Evolutionary conservation across 106 monocot genomes (phyloP).

Genomic region (Dendrobium nobile): DNA sequence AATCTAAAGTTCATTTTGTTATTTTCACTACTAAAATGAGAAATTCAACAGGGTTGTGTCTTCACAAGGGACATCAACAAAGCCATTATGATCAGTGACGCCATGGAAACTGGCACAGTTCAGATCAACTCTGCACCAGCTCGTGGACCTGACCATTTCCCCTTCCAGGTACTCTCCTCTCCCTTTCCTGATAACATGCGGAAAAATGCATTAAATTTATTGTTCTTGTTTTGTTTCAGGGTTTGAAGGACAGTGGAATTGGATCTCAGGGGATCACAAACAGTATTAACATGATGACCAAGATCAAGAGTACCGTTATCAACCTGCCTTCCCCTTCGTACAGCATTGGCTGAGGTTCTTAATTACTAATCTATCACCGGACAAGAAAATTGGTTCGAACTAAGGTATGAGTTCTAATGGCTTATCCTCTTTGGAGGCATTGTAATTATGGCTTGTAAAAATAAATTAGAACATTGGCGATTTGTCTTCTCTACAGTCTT

Average conservation of each 20-base stretch:
- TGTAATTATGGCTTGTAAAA: background rate
- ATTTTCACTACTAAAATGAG: background rate
- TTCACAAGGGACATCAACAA: constrained; percentile 97
- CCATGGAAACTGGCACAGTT: constrained; percentile 94
- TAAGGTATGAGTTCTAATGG: too few relatives aligned
- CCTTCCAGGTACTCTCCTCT: constrained; percentile 64
- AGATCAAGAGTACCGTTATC: constrained; percentile 94
- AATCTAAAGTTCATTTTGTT: too few relatives aligned
- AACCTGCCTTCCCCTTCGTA: constrained; percentile 85
- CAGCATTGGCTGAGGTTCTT: constrained; percentile 61
- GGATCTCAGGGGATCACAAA: constrained; percentile 98
- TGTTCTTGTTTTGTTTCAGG: constrained; percentile 30
- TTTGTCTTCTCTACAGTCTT: too few relatives aligned
- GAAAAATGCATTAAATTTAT: background rate
- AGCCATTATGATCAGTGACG: constrained; percentile 93
- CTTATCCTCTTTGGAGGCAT: background rate
- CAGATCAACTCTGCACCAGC: constrained; percentile 99
- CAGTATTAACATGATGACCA: constrained; percentile 98
- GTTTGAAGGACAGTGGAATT: constrained; percentile 94
- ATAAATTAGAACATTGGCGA: too few relatives aligned
- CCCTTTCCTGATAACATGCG: background rate
- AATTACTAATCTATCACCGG: too few relatives aligned
- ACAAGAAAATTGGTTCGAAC: too few relatives aligned
- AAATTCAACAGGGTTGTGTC: constrained; percentile 62
- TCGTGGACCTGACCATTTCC: constrained; percentile 96